These are phyloP conservation scores for Phialophora macrospora DNA, from an alignment of 2,329 filamentous ascomycete species.

Conservation along the genomic window DNA sequence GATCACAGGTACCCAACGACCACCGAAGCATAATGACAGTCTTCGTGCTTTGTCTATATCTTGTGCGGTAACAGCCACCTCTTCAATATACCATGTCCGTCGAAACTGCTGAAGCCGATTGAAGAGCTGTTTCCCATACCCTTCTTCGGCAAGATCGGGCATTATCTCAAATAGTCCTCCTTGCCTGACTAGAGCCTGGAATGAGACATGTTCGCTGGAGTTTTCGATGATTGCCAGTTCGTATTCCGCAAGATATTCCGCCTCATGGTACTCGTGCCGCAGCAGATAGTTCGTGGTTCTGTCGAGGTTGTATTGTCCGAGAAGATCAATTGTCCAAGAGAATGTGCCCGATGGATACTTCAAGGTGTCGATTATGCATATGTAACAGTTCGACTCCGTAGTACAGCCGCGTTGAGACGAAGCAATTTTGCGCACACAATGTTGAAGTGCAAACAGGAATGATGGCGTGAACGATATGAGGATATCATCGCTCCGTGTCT, in stretches of 20 bases:
- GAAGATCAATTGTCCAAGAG: conserved; percentile 7
- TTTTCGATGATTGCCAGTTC: neutral
- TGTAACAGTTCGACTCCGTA: conserved; percentile 3
- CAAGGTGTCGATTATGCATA: neutral
- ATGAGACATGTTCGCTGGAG: neutral
- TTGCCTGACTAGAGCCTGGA: neutral
- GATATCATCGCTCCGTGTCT: neutral
- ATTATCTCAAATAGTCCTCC: conserved; percentile 6
- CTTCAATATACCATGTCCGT: neutral
- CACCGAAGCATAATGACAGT: conserved; percentile 7
- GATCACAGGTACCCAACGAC: conserved; percentile 1
- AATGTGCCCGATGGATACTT: conserved; percentile 5
- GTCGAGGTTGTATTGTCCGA: neutral
- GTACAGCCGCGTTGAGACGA: neutral
- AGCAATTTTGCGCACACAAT: conserved; percentile 7
- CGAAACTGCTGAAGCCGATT: neutral
- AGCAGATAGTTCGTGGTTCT: neutral
- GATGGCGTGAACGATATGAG: conserved; percentile 9
- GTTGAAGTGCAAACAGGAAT: conserved; percentile 3
- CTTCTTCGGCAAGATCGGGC: conserved; percentile 2
- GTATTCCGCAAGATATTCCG: neutral
- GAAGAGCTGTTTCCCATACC: neutral
- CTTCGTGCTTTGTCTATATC: neutral
- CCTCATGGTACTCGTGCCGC: conserved; percentile 2
- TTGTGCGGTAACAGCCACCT: neutral